Conservation (phyloP, 192 early-diverging fungal genomes). For the Phlyctochytrium bullatum region DNA sequence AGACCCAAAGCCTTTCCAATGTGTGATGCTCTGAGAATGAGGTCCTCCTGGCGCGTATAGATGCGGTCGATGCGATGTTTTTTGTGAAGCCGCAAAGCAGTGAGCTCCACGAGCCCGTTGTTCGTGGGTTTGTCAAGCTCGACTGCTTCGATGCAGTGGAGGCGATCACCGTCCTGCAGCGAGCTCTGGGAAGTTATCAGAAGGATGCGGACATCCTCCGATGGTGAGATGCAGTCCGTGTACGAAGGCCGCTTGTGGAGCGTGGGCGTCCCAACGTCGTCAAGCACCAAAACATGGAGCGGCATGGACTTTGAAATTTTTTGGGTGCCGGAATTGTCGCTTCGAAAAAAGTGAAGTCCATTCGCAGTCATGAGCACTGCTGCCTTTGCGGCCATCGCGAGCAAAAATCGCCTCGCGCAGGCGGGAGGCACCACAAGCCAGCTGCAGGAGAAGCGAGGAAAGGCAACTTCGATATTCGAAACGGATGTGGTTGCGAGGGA, state of each 20-base stretch:
- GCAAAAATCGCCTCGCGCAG: not conserved
- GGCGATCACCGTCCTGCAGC: conserved; percentile 9
- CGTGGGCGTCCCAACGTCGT: conserved; percentile 31
- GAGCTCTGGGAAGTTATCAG: conserved; percentile 25
- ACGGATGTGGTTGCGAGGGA: conserved; percentile 49
- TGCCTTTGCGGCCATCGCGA: not conserved
- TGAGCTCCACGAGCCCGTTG: conserved; percentile 33
- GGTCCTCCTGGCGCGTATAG: conserved; percentile 47
- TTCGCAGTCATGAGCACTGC: not conserved
- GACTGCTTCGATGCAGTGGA: conserved; percentile 1
- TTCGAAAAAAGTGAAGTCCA: no score
- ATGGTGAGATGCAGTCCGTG: conserved; percentile 13
- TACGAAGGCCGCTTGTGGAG: conserved; percentile 21
- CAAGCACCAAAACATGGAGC: conserved; percentile 24
- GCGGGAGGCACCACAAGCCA: no score
- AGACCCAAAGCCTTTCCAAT: conserved; percentile 28
- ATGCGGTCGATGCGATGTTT: conserved; percentile 36
- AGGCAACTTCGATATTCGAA: conserved; percentile 51
- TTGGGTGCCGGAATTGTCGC: no score
- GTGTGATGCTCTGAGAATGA: conserved; percentile 37
- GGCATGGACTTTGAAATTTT: not conserved
- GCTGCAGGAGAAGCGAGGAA: conserved; percentile 32
- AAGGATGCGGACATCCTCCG: conserved; percentile 18
- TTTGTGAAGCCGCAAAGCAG: conserved; percentile 22
- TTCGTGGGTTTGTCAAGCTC: conserved; percentile 25